A percentile compares a stretch with the other conserved stretches of the same genome.
These are phyloP conservation scores for Boletellus deceptivus DNA, from an alignment of 1,284 basidiomycete genomes.

Conservation along the genomic window DNA sequence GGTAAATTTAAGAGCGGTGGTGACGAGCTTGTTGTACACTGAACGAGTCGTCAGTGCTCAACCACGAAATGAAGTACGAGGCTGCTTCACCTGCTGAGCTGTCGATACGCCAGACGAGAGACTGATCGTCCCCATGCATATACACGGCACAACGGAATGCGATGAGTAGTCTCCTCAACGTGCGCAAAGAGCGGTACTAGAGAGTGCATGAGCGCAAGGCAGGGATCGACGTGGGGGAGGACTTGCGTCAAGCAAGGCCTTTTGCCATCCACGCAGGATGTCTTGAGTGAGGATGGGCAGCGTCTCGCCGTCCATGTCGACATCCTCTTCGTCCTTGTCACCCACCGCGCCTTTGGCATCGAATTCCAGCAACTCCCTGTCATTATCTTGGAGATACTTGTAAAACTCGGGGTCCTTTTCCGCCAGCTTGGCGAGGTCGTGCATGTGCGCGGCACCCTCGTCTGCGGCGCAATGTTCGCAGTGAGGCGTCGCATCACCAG, in stretches of 20 bases:
- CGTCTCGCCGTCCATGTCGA: constrained; percentile 45
- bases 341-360: constrained; percentile 43
- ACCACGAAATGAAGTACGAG: background rate
- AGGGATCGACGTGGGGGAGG: background rate
- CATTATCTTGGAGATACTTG: constrained; percentile 97
- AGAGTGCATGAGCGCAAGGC: background rate
- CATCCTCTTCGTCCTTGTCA: constrained; percentile 40
- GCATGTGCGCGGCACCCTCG: constrained; percentile 69
- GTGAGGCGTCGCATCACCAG: background rate
- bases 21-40: constrained; percentile 94
- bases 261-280: constrained; percentile 84
- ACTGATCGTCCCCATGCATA: constrained; percentile 84
- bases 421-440: constrained; percentile 86
- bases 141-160: constrained; percentile 88
- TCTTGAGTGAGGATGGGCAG: constrained; percentile 71
- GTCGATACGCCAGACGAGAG: constrained; percentile 80
- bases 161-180: constrained; percentile 81
- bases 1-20: constrained; percentile 87
- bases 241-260: constrained; percentile 80
- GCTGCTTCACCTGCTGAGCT: constrained; percentile 54
- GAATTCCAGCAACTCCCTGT: constrained; percentile 86
- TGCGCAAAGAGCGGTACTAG: constrained; percentile 83
- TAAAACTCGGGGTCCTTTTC: constrained; percentile 98
- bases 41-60: constrained; percentile 3
- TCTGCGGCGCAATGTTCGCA: constrained; percentile 39